Evolutionary conservation across 169 alveolate species (phyloP).

Genomic region (Blepharisma undulans): DNA sequence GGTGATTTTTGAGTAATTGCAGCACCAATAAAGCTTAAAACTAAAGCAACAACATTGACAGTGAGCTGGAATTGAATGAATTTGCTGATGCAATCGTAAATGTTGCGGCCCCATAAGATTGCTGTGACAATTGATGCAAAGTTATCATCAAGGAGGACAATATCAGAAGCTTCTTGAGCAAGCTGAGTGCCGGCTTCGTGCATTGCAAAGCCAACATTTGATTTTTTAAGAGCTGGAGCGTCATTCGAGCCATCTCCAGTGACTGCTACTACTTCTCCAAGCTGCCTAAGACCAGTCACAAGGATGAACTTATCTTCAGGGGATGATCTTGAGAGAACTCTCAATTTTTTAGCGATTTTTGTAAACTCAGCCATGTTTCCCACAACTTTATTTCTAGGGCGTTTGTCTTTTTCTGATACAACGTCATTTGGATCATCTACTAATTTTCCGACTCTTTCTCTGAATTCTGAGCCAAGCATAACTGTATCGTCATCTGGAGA

Average conservation of each 20-base stretch:
- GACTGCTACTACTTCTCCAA: slow-evolving; percentile 88
- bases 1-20: slow-evolving; percentile 79
- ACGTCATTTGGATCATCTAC: slow-evolving; percentile 86
- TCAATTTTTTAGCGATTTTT: slow-evolving; percentile 59
- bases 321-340: slow-evolving; percentile 87
- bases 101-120: slow-evolving; percentile 83
- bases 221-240: slow-evolving; percentile 91
- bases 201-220: slow-evolving; percentile 96
- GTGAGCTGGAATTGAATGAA: slow-evolving; percentile 84
- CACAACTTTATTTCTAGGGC: slow-evolving; percentile 57
- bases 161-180: slow-evolving; percentile 85
- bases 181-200: slow-evolving; percentile 92
- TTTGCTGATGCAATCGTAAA: slow-evolving; percentile 78
- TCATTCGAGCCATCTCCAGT: slow-evolving; percentile 94
- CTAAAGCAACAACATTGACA: slow-evolving; percentile 76
- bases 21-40: slow-evolving; percentile 77
- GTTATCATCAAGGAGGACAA: slow-evolving; percentile 82
- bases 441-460: slow-evolving; percentile 41
- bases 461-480: slow-evolving; percentile 65
- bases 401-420: not conserved
- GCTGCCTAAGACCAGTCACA: slow-evolving; percentile 78
- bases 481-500: slow-evolving; percentile 56
- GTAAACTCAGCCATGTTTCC: slow-evolving; percentile 60
- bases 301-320: slow-evolving; percentile 86
- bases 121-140: slow-evolving; percentile 82